Evolutionary conservation across 345 rosid genomes (phyloP).

Genomic region (Rhizophora mangle): DNA sequence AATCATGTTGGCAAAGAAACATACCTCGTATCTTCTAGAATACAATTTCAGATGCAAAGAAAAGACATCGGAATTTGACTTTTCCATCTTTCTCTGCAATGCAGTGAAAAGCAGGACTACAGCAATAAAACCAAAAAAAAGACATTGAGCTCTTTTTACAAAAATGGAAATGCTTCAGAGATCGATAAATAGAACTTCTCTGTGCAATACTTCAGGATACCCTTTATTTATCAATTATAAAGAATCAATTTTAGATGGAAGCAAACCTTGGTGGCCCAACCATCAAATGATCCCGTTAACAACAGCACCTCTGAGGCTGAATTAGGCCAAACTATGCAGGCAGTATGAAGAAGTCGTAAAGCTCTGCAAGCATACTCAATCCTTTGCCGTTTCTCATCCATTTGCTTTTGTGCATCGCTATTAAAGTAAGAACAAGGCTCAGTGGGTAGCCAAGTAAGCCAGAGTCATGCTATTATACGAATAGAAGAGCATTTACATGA

Average conservation of each 20-base stretch:
- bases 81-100: constrained; percentile 85
- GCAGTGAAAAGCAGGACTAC: neutral
- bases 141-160: too few species aligned
- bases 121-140: too few species aligned
- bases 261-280: constrained; percentile 85
- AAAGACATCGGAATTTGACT: constrained; percentile 61
- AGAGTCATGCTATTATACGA: constrained; percentile 4
- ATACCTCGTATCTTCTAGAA: constrained; percentile 89
- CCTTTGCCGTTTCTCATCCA: constrained; percentile 70
- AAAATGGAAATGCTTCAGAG: too few species aligned
- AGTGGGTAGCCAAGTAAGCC: constrained; percentile 6
- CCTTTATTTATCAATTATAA: neutral
- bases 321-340: constrained; percentile 81
- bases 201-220: neutral
- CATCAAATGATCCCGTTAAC: constrained; percentile 84
- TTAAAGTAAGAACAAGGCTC: constrained; percentile 12
- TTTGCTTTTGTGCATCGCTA: constrained; percentile 70
- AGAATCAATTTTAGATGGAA: constrained; percentile 10
- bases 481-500: constrained; percentile 42
- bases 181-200: too few species aligned
- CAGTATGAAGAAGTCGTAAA: constrained; percentile 53
- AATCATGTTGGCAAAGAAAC: neutral
- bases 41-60: constrained; percentile 63
- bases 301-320: constrained; percentile 76
- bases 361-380: constrained; percentile 64